A percentile compares a stretch with the other conserved stretches of the same genome.
Evolutionary conservation across 768 basidiomycete genomes (phyloP).

Genomic region (Phlebiopsis gigantea): DNA sequence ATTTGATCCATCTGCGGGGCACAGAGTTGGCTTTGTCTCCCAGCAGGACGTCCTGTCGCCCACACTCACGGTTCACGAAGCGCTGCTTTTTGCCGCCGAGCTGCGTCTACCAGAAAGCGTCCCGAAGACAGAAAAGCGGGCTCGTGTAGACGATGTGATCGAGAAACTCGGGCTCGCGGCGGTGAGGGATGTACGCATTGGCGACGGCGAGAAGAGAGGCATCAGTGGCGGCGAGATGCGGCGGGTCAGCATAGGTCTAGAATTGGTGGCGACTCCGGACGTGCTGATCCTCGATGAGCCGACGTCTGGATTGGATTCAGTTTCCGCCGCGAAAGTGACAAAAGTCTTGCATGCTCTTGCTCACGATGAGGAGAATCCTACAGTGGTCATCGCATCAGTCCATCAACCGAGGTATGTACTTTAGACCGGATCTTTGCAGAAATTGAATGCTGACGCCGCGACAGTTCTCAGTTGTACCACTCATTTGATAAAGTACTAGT

Average conservation of each 20-base stretch:
- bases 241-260: constrained; percentile 84
- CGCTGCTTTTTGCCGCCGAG: constrained; percentile 78
- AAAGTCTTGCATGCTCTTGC: constrained; percentile 73
- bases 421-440: neutral
- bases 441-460: neutral
- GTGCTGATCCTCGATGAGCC: constrained; percentile 88
- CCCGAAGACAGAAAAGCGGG: constrained; percentile 52
- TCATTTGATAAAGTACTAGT: constrained; percentile 79
- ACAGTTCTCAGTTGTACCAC: constrained; percentile 79
- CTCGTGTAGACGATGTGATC: constrained; percentile 66
- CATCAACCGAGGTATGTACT: constrained; percentile 72
- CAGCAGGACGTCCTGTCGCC: constrained; percentile 82
- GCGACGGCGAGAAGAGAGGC: constrained; percentile 68
- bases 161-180: constrained; percentile 71
- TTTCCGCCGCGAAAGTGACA: constrained; percentile 79
- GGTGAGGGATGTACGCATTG: constrained; percentile 69
- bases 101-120: constrained; percentile 77
- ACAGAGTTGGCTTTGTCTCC: constrained; percentile 64
- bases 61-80: constrained; percentile 48
- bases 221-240: constrained; percentile 93
- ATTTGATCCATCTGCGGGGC: constrained; percentile 36
- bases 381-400: constrained; percentile 80
- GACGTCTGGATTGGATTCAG: constrained; percentile 77
- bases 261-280: constrained; percentile 81
- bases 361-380: constrained; percentile 59